A percentile compares a stretch with the other conserved stretches of the same genome.
Evolutionary conservation across 2,329 filamentous ascomycete genomes (phyloP).

Genomic region (Botrytis hyacinthi): DNA sequence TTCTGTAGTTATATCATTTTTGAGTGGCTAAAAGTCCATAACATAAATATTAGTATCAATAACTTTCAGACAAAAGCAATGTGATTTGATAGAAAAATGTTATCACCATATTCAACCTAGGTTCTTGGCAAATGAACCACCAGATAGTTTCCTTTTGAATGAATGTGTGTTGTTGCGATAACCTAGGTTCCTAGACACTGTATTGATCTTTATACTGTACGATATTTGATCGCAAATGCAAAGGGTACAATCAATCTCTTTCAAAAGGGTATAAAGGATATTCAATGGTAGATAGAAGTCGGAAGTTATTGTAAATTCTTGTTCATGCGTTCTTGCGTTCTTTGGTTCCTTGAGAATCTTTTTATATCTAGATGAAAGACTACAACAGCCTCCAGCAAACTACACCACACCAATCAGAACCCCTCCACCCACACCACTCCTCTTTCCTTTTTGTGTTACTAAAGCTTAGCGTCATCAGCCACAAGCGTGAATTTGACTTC

Average conservation of each 20-base stretch:
- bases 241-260: not conserved
- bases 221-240: not conserved
- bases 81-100: not conserved
- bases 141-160: not conserved
- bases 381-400: not conserved
- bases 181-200: not conserved
- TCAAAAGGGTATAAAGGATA: not conserved
- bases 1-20: conserved; percentile 63
- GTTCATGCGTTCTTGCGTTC: not conserved
- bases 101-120: conserved; percentile 13
- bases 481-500: conserved; percentile 18
- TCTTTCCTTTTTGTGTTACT: conserved; percentile 2
- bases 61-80: conserved; percentile 2
- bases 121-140: not conserved
- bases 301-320: not conserved
- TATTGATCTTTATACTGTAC: not conserved
- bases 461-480: conserved; percentile 20
- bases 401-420: not conserved
- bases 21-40: conserved; percentile 45
- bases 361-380: not conserved
- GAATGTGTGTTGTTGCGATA: not conserved
- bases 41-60: conserved; percentile 19
- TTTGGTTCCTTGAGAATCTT: not conserved
- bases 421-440: not conserved
- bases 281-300: not conserved